phyloP scores from a whole-genome alignment of 2,329 filamentous ascomycete genomes.

The Tetracladium maxilliforme region DNA sequence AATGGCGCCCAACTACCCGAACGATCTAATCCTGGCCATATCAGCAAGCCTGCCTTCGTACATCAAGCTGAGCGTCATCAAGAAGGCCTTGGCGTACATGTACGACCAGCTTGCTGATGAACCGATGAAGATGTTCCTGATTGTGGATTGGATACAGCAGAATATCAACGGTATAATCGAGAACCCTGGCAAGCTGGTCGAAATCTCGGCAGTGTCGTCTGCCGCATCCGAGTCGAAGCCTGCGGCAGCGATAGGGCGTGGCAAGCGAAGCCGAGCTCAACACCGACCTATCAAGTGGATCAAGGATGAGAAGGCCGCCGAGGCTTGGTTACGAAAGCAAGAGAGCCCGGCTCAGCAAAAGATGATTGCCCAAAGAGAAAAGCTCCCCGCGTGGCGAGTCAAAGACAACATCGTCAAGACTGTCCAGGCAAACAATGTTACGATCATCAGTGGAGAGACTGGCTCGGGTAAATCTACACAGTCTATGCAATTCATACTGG shows the following conservation, averaged over 20 bases:
- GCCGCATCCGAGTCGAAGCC: conserved; percentile 42
- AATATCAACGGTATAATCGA: conserved; percentile 73
- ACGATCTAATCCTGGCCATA: conserved; percentile 49
- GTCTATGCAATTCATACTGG: conserved; percentile 88
- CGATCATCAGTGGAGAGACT: conserved; percentile 93
- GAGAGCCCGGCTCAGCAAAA: conserved; percentile 48
- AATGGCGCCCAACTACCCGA: conserved; percentile 61
- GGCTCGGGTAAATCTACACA: conserved; percentile 96
- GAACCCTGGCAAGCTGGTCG: conserved; percentile 67
- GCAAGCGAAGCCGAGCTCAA: conserved; percentile 6
- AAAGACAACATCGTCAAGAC: conserved; percentile 62
- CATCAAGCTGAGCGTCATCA: conserved; percentile 78
- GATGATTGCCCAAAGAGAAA: conserved; percentile 60
- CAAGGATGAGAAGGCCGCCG: conserved; percentile 41
- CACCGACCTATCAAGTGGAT: conserved; percentile 43
- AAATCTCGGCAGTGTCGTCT: conserved; percentile 68
- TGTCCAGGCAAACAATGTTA: conserved; percentile 69
- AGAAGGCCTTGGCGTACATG: conserved; percentile 60
- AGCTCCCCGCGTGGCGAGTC: conserved; percentile 77
- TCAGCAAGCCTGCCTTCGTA: conserved; percentile 71
- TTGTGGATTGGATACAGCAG: conserved; percentile 85
- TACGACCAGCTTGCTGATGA: conserved; percentile 60
- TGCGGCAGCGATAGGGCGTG: too few species aligned
- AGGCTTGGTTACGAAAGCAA: conserved; percentile 59
- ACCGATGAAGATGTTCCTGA: conserved; percentile 80